Conservation (phyloP, 805 yeast species). For the Pichia gijzeniarum region DNA sequence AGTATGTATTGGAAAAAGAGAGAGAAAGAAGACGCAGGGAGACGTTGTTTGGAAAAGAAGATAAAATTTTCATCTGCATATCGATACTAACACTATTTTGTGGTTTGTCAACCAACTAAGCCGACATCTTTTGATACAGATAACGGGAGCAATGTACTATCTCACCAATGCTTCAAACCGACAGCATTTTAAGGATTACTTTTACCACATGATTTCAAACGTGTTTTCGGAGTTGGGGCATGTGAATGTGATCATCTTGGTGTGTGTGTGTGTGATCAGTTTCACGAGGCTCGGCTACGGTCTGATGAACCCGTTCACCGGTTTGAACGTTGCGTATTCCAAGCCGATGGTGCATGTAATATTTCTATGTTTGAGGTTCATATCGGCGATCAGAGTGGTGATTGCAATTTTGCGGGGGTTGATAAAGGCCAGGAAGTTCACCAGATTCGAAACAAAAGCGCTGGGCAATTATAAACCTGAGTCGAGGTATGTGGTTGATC, state of each 20-base stretch:
- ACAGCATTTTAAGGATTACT: constrained; percentile 11
- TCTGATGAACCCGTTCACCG: neutral
- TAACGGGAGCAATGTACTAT: constrained; percentile 16
- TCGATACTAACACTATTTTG: constrained; percentile 6
- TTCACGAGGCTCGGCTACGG: constrained; percentile 7
- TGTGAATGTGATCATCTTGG: constrained; percentile 7
- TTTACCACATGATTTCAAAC: constrained; percentile 9
- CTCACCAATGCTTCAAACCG: constrained; percentile 12
- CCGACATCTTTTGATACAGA: constrained; percentile 5
- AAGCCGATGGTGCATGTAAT: constrained; percentile 13
- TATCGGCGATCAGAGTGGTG: constrained; percentile 13
- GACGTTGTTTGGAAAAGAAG: too few relatives aligned
- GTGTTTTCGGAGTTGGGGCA: constrained; percentile 9
- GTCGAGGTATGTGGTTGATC: neutral
- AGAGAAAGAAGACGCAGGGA: too few relatives aligned
- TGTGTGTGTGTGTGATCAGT: constrained; percentile 10
- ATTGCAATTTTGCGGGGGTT: constrained; percentile 13
- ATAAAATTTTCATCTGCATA: too few relatives aligned
- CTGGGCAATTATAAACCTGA: neutral
- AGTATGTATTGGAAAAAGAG: constrained; percentile 6
- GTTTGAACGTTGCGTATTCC: constrained; percentile 12
- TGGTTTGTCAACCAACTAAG: too few relatives aligned
- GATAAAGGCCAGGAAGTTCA: constrained; percentile 16
- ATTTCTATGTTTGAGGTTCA: constrained; percentile 13
- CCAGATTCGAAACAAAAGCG: constrained; percentile 7